These are phyloP conservation scores for Quercus lobata DNA, from an alignment of 331 rosid species.

Conservation along the genomic window DNA sequence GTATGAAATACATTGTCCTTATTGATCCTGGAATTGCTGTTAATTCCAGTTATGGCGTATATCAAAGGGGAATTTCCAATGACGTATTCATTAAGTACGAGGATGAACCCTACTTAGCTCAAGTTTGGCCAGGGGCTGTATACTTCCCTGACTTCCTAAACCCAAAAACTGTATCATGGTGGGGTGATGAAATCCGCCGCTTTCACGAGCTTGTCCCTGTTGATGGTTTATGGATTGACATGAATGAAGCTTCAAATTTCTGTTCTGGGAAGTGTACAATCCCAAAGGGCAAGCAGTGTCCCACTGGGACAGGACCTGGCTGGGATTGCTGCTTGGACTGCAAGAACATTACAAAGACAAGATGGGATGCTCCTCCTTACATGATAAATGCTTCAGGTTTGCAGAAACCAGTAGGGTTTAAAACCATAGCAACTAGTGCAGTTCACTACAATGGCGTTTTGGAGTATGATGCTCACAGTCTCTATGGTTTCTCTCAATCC, in stretches of 20 bases:
- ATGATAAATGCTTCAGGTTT: conserved; percentile 79
- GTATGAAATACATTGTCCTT: conserved; percentile 91
- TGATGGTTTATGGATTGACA: conserved; percentile 94
- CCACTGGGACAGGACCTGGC: conserved; percentile 64
- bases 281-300: conserved; percentile 61
- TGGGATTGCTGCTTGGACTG: conserved; percentile 90
- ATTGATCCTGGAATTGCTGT: conserved; percentile 85
- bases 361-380: conserved; percentile 95
- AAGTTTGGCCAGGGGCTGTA: conserved; percentile 98
- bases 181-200: conserved; percentile 84
- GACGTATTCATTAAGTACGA: conserved; percentile 90
- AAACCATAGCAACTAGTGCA: conserved; percentile 92
- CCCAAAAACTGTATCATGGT: conserved; percentile 86
- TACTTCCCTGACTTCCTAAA: conserved; percentile 91
- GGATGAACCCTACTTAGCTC: conserved; percentile 84
- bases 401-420: conserved; percentile 69
- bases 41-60: conserved; percentile 66
- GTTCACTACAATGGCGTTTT: conserved; percentile 73
- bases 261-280: conserved; percentile 77
- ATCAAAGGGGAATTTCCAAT: conserved; percentile 69
- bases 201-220: conserved; percentile 89
- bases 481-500: conserved; percentile 77
- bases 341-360: conserved; percentile 74
- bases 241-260: conserved; percentile 87
- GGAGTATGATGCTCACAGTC: conserved; percentile 92